Base-by-base conservation (phyloP, 495 filamentous ascomycete genomes). In the Aspergillus sparsus region DNA sequence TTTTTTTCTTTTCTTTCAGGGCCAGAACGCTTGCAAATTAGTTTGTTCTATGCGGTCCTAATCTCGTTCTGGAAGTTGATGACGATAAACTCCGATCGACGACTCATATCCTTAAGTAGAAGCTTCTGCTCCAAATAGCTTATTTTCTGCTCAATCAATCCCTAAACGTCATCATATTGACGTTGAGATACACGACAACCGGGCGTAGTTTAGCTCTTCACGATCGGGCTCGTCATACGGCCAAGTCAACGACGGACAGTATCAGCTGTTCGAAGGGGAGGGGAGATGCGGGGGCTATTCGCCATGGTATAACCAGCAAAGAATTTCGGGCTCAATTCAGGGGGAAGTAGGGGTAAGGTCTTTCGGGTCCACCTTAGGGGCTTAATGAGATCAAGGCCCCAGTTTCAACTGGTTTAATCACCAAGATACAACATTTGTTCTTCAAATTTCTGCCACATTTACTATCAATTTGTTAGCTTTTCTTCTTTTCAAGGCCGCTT, bases 91-190 rank as follows among this genome's bases (percentile, higher is more conserved):
- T 54, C 32, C 27, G 31, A 31, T 39, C 45, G 39, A 32, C 41
- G 35, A 53, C 11, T 32, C 21, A 51, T 51, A 8, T 47, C 44
- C 44, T 27, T 27, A 10, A 44, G 41, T 41, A 49, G 39, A 33
- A 47, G 16, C 21, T 32, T 41, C 45, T 49, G 44, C 57, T 60
- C 50, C 57, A 58, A 42, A 58, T n/a, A 60, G 45, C 49, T 18
- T 34, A 56, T 46, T 37, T 41, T 47, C 54, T 41, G 34, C 41
- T 9, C 32, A 18, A 53, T 46, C 11, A 46, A 60, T 39, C 33
- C 18, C 21, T 18, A 5, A 32, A 46, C 18, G 35, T 21, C 45
- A 9, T 27, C 45, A 11, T 47, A 7, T 44, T 16, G 34, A 49
- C 33, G 32, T 42, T 31, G 41, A 12, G 16, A 39, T 37, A 31